Evolutionary conservation across 2,329 filamentous ascomycete genomes (phyloP), one percentile per base, ranked within the genome.

Genomic region (Cryphonectria carpinicola): DNA sequence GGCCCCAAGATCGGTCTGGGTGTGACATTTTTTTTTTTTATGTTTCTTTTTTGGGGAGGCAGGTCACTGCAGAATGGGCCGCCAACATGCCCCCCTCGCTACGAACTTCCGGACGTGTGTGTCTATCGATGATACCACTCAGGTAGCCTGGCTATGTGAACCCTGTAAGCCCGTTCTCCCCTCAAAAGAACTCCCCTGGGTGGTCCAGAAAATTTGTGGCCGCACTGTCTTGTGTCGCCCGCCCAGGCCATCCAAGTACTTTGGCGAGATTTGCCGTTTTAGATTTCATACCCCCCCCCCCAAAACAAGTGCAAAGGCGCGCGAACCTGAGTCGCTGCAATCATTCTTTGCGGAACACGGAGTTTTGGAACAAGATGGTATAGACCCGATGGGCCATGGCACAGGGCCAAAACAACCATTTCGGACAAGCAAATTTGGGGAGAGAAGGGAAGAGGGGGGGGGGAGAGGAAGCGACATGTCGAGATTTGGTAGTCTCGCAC

Each of bases 341-440:
- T 62, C 41, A 63, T 70, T 62, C 65, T 49, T 65, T 65, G 54
- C 52, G 58, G 65, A 32, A 56, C 64, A 65, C 49, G 49, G 58
- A 62, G 61, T 46, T 41, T 58, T 70, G 65, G 68, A 71, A 56
- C 43, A 68, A 65, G 63, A 35, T 52, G 69, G 69, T 66, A 65
- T 72, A 69, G 69, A 61, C 62, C 46, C 17, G 69, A 60, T 61
- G 69, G 67, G 64, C 61, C 68, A 67, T 72, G 71, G 66, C 65
- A 72, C 69, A 71, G 66, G 71, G 71, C 64, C 71, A 65, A 70
- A 70, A 70, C 71, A 67, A 56, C 41, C 52, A 64, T 66, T 52
- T 72, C 65, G 66, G 66, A 67, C 70, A 68, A 49, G 69, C 62
- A 71, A 71, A 66, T 37, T 72, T 32, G 32, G 32, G 32, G 32